Base-by-base conservation (phyloP, 1,284 basidiomycete species). In the Cutaneotrichosporon sp. region DNA sequence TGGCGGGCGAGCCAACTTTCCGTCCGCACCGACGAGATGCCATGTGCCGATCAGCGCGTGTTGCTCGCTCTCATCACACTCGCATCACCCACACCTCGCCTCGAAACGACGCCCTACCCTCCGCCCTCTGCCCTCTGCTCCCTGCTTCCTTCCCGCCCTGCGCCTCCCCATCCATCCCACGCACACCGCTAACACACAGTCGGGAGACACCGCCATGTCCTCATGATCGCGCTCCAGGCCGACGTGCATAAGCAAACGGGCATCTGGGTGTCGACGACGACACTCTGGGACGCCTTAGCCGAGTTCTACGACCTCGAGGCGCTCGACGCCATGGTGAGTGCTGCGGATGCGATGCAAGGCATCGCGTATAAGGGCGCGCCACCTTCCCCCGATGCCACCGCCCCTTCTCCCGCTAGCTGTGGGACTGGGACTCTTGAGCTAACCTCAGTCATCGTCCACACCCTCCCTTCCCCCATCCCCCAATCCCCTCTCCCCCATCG, bases 281-380 rank as follows among this genome's bases (percentile, higher is more conserved):
- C 83, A 42, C 83, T 94, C 25, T 92, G 90, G 91, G 78, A 81
- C 54, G 91, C 92, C 73, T 79, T 94, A 50, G 82, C 81, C 57
- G 81, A 75, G 11, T 87, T 87, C 69, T 94, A 91, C 69, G 86
- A 92, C 74, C 80, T 93, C 51, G 89, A 92, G 53, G 84, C 84
- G 7, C 74, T 94, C 62, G 90, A 94, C 73, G 83, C 81, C 56
- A 86, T 89, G 72, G 89, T 88, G 80, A 80, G 87, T 83, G 38
- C 38, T n/a, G 18, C 4, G 11, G 18, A 42, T 8, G 18, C 16
- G 18, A 18, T n/a, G n/a, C 18, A 42, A n/a, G 18, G 18, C 18
- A 18, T 42, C 36, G 14, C 36, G 9, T 11, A 38, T 16, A 5
- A 38, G 36, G 13, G 36, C 36, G 18, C 36, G 18, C 18, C 46